These are phyloP conservation scores for Phytopythium montanum DNA, from an alignment of 352 stramenopile species.

Conservation along the genomic window DNA sequence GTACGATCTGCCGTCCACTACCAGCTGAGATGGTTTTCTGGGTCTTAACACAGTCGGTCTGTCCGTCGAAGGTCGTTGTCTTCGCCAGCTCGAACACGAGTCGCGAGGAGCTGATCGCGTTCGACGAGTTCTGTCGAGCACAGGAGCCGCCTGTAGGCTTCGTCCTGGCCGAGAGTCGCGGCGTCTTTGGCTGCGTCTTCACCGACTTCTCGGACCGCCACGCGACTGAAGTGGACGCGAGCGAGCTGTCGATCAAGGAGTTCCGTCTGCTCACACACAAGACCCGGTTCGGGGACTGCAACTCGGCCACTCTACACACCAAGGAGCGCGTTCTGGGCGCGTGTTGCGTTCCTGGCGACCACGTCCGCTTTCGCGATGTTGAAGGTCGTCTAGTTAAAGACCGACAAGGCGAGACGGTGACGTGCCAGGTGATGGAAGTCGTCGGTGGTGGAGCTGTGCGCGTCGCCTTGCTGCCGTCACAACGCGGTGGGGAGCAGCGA, in stretches of 20 bases:
- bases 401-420: not conserved
- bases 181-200: constrained; percentile 35
- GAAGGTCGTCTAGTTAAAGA: not conserved
- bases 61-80: constrained; percentile 25
- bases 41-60: no score
- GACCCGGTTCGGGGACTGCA: not conserved
- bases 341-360: not conserved
- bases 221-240: not conserved
- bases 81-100: constrained; percentile 29
- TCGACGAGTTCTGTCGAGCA: constrained; percentile 42
- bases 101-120: constrained; percentile 40
- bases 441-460: not conserved
- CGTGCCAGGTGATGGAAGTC: not conserved
- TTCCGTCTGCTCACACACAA: constrained; percentile 12
- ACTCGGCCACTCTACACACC: constrained; percentile 10
- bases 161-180: constrained; percentile 31
- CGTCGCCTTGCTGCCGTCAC: not conserved
- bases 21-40: not conserved
- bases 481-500: not conserved
- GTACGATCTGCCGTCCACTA: constrained; percentile 11
- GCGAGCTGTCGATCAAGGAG: constrained; percentile 5
- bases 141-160: constrained; percentile 36
- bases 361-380: not conserved
- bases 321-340: constrained; percentile 16
- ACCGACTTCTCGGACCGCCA: constrained; percentile 22